phyloP scores from a whole-genome alignment of 1,139 yeast species.

The Taphrina confusa region DNA sequence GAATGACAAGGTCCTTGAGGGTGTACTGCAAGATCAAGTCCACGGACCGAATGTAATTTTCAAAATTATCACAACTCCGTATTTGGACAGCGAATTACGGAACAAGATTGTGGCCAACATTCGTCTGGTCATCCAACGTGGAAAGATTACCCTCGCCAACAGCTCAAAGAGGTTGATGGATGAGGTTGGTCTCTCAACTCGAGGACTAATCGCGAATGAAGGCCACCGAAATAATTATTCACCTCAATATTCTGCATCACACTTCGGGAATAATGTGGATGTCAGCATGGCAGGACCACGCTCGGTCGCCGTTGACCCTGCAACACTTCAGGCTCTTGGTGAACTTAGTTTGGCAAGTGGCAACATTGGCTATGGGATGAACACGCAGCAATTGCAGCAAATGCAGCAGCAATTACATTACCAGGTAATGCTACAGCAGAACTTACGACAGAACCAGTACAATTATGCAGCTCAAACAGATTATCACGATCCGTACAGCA shows the following conservation, averaged over 20 bases:
- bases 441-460: slow-evolving; percentile 18
- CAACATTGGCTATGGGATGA: slow-evolving; percentile 12
- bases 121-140: slow-evolving; percentile 59
- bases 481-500: background rate
- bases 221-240: background rate
- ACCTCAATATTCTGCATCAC: slow-evolving; percentile 19
- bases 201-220: slow-evolving; percentile 29
- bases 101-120: slow-evolving; percentile 37
- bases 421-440: slow-evolving; percentile 30
- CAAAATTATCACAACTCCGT: slow-evolving; percentile 71
- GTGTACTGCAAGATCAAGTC: slow-evolving; percentile 60
- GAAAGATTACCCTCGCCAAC: slow-evolving; percentile 61
- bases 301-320: slow-evolving; percentile 22
- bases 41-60: slow-evolving; percentile 85
- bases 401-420: slow-evolving; percentile 26
- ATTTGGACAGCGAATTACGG: slow-evolving; percentile 47
- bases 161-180: slow-evolving; percentile 86
- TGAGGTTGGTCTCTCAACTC: slow-evolving; percentile 70
- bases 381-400: slow-evolving; percentile 19
- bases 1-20: slow-evolving; percentile 49
- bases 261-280: background rate
- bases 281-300: slow-evolving; percentile 14
- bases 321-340: slow-evolving; percentile 29
- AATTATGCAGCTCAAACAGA: background rate
- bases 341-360: slow-evolving; percentile 21